phyloP scores from a whole-genome alignment of 2,329 filamentous ascomycete genomes.

The Epichloe festucae region DNA sequence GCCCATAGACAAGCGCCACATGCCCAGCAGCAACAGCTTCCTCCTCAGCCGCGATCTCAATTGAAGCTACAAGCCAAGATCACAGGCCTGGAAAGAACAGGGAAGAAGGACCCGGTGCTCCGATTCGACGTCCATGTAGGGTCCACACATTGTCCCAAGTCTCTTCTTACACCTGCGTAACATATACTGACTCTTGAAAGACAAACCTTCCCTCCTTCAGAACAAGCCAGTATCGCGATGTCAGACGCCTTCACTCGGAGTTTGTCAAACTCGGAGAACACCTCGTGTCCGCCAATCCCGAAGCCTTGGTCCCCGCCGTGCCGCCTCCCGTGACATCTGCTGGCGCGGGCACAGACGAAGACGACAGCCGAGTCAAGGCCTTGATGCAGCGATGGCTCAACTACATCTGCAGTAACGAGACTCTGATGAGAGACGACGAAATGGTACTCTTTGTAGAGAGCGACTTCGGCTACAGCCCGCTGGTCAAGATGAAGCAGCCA shows the following conservation, averaged over 20 bases:
- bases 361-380: conserved; percentile 78
- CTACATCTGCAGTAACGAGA: conserved; percentile 80
- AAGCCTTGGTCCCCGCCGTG: conserved; percentile 85
- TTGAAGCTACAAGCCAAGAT: conserved; percentile 92
- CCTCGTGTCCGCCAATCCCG: conserved; percentile 92
- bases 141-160: background rate
- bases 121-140: conserved; percentile 90
- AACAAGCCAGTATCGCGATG: conserved; percentile 95
- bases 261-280: conserved; percentile 95
- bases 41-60: conserved; percentile 46
- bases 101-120: conserved; percentile 89
- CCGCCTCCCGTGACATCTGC: conserved; percentile 91
- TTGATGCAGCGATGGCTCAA: conserved; percentile 93
- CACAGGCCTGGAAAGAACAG: conserved; percentile 80
- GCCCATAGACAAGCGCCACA: conserved; percentile 16
- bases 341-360: conserved; percentile 90
- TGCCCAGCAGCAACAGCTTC: conserved; percentile 37
- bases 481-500: conserved; percentile 90
- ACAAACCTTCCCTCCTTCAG: conserved; percentile 97
- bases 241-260: conserved; percentile 87
- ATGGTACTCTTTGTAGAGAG: conserved; percentile 98
- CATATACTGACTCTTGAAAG: conserved; percentile 31
- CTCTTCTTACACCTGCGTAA: background rate
- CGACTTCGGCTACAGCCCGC: conserved; percentile 94
- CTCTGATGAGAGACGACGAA: conserved; percentile 89